These are phyloP conservation scores for Beauveria sp. DNA, from an alignment of 2,329 filamentous ascomycete species.

Conservation along the genomic window DNA sequence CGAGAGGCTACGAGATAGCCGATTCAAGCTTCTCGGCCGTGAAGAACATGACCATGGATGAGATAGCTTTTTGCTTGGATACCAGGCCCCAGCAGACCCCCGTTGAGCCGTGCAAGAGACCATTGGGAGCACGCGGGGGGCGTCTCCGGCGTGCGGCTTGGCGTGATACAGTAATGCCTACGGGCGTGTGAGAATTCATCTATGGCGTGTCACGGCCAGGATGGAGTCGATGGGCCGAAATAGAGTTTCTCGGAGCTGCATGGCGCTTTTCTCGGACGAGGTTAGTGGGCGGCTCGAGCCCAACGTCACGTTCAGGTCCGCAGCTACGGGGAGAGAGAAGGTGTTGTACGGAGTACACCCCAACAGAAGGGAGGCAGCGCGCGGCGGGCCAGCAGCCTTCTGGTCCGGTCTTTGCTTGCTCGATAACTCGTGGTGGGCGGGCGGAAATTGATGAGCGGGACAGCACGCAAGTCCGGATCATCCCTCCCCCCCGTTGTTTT, in stretches of 20 bases:
- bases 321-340: background rate
- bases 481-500: background rate
- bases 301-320: constrained; percentile 1
- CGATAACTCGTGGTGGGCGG: constrained; percentile 2
- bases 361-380: background rate
- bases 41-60: background rate
- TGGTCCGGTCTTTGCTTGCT: background rate
- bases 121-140: background rate
- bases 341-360: too few relatives aligned
- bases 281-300: constrained; percentile 10
- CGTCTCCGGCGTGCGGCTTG: background rate
- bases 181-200: background rate
- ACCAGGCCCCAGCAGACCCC: background rate
- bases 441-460: background rate
- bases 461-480: constrained; percentile 5
- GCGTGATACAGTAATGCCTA: background rate
- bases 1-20: background rate
- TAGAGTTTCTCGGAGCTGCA: constrained; percentile 7
- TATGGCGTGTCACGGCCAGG: background rate
- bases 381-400: background rate
- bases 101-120: background rate
- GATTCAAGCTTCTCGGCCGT: background rate
- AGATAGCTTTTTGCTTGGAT: background rate
- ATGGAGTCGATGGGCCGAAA: constrained; percentile 4
- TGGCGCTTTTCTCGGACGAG: constrained; percentile 7